Evolutionary conservation across 352 stramenopile genomes (phyloP).

Genomic region (Globisporangium solare): DNA sequence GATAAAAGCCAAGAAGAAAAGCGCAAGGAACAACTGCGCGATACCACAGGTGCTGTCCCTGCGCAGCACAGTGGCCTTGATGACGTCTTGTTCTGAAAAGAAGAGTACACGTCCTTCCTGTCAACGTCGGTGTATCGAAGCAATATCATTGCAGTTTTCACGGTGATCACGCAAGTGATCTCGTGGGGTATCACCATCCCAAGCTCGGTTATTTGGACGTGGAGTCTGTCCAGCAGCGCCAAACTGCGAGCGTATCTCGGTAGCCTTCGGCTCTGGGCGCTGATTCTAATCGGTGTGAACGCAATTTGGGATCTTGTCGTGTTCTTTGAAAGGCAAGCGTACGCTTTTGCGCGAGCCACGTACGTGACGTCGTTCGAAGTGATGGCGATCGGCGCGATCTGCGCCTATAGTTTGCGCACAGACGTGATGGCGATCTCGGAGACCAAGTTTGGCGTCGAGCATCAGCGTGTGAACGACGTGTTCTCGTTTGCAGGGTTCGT

Average conservation of each 20-base stretch:
- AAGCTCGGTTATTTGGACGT: slow-evolving; percentile 44
- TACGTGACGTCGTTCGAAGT: slow-evolving; percentile 21
- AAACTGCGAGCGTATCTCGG: slow-evolving; percentile 39
- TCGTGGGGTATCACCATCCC: slow-evolving; percentile 54
- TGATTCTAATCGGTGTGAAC: slow-evolving; percentile 32
- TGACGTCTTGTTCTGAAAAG: slow-evolving; percentile 10
- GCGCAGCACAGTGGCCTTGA: not conserved
- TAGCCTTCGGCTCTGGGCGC: slow-evolving; percentile 27
- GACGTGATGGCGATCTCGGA: slow-evolving; percentile 18
- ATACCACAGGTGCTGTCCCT: not conserved
- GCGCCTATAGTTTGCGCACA: slow-evolving; percentile 8
- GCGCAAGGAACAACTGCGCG: not conserved
- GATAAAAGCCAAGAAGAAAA: slow-evolving; percentile 6
- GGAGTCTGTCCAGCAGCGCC: slow-evolving; percentile 22
- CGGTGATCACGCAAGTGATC: slow-evolving; percentile 22
- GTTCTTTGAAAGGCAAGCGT: slow-evolving; percentile 29
- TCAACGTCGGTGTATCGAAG: slow-evolving; percentile 38
- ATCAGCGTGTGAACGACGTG: slow-evolving; percentile 23
- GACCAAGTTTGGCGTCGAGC: slow-evolving; percentile 22
- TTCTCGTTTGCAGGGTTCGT: slow-evolving; percentile 15
- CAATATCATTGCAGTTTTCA: slow-evolving; percentile 24
- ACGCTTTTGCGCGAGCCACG: slow-evolving; percentile 16
- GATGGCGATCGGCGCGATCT: slow-evolving; percentile 15
- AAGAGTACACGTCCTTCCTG: slow-evolving; percentile 16
- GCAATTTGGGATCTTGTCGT: slow-evolving; percentile 27